These are phyloP conservation scores for Grigorovia humatica DNA, from an alignment of 805 yeast species.

Conservation along the genomic window DNA sequence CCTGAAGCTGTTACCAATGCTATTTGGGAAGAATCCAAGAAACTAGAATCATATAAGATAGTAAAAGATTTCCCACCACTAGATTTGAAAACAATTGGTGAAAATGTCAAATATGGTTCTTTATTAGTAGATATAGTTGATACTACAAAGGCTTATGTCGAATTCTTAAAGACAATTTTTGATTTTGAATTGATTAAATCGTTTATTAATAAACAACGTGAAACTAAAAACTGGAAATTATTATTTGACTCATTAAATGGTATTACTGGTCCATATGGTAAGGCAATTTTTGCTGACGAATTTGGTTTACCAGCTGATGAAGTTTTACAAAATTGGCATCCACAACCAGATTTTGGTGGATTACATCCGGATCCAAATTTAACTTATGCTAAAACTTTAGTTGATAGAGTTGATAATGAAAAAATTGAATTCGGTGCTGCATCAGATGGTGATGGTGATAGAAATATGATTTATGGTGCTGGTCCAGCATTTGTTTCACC, in stretches of 20 bases:
- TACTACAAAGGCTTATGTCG: conserved; percentile 67
- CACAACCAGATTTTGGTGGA: conserved; percentile 91
- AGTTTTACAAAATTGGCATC: conserved; percentile 67
- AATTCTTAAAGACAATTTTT: conserved; percentile 72
- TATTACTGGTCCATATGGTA: conserved; percentile 94
- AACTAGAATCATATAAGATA: conserved; percentile 50
- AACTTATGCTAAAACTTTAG: conserved; percentile 85
- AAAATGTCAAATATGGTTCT: conserved; percentile 38
- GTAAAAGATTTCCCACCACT: conserved; percentile 49
- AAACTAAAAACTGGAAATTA: conserved; percentile 51
- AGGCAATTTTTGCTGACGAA: conserved; percentile 72
- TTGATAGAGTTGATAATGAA: conserved; percentile 71
- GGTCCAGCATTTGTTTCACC: conserved; percentile 86
- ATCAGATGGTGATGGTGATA: conserved; percentile 98
- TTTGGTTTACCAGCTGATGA: conserved; percentile 57
- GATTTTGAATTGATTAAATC: conserved; percentile 72
- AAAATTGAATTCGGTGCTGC: conserved; percentile 93
- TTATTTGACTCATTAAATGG: conserved; percentile 90
- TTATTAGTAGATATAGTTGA: conserved; percentile 74
- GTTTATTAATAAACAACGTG: conserved; percentile 45
- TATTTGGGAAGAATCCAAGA: conserved; percentile 62
- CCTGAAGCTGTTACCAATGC: conserved; percentile 89
- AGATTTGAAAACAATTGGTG: conserved; percentile 53
- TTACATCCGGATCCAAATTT: conserved; percentile 96
- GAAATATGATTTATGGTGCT: conserved; percentile 97